Evolutionary conservation across 2,329 filamentous ascomycete species (phyloP).

Genomic region (Phaeosphaeriaceae sp.): DNA sequence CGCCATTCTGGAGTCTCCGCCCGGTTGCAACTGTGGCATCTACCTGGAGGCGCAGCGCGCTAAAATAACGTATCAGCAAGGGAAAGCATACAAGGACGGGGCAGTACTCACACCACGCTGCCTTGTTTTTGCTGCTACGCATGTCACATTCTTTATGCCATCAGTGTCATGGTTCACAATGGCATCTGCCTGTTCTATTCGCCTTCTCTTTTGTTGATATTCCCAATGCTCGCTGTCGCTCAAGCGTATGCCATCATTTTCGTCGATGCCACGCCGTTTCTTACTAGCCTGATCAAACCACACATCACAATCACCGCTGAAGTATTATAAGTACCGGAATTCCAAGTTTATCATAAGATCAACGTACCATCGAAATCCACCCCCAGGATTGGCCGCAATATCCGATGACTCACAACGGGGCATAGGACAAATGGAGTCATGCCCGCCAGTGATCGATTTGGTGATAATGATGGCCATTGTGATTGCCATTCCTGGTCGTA

Average conservation of each 20-base stretch:
- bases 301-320: not conserved
- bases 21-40: constrained; percentile 97
- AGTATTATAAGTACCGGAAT: not conserved
- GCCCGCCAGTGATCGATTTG: not conserved
- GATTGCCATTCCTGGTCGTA: not conserved
- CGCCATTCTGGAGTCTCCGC: constrained; percentile 98
- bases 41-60: constrained; percentile 92
- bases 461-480: constrained; percentile 1
- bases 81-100: not conserved
- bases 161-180: no score
- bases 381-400: not conserved
- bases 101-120: constrained; percentile 70
- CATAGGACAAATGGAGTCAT: not conserved
- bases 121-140: constrained; percentile 70
- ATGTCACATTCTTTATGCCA: no score
- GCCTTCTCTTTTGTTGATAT: no score
- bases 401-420: not conserved
- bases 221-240: no score
- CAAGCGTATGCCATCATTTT: not conserved
- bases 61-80: constrained; percentile 49
- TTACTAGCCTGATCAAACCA: not conserved
- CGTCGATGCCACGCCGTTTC: not conserved
- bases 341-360: not conserved
- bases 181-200: no score
- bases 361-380: not conserved